Percentiles rank a stretch among this genome's conserved stretches.
Evolutionary conservation across 768 basidiomycete species (phyloP).

Genomic region (Lactarius hatsudake): DNA sequence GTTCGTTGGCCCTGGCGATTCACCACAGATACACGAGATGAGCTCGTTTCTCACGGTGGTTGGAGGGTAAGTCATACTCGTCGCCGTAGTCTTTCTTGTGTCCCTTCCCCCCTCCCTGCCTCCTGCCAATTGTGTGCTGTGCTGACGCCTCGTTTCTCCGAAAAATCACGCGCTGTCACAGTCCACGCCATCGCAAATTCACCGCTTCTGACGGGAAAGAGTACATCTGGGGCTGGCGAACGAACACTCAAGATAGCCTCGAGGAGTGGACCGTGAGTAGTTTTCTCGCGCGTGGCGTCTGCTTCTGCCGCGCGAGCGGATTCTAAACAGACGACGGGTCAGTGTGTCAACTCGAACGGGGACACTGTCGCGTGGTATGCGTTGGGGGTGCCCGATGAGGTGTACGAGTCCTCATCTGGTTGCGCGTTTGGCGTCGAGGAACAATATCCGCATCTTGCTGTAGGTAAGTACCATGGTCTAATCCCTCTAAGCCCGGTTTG

Average conservation of each 20-base stretch:
- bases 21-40: conserved; percentile 41
- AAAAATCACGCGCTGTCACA: neutral
- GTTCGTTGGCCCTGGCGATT: neutral
- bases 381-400: conserved; percentile 53
- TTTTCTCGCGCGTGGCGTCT: neutral
- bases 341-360: conserved; percentile 56
- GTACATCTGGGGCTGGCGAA: conserved; percentile 58
- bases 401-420: conserved; percentile 53
- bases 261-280: conserved; percentile 68
- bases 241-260: conserved; percentile 40
- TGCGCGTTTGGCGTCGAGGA: conserved; percentile 65
- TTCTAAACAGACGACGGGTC: neutral
- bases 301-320: neutral
- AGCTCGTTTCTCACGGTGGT: conserved; percentile 48
- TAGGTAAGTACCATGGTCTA: conserved; percentile 41
- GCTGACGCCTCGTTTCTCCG: neutral
- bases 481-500: neutral
- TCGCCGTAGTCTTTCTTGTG: neutral
- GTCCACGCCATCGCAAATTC: conserved; percentile 44
- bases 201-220: conserved; percentile 55
- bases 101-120: neutral
- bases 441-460: conserved; percentile 50
- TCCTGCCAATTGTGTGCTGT: neutral
- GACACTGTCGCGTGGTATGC: conserved; percentile 60
- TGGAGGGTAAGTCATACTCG: conserved; percentile 11